Conservation (phyloP, 1,284 basidiomycete species). For the Puccinia hordei region DNA sequence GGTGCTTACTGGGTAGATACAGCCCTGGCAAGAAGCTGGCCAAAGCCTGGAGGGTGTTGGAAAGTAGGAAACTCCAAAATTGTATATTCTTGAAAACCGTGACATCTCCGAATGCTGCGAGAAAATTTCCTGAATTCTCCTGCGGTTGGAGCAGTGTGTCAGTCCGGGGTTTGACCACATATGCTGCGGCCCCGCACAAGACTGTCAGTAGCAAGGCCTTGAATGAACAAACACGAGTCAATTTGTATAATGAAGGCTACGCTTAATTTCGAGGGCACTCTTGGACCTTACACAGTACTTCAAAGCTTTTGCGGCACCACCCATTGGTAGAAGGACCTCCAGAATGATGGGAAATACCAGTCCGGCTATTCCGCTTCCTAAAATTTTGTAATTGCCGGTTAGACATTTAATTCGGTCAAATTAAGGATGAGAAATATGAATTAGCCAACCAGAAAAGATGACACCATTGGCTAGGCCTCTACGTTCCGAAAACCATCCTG, state of each 20-base stretch:
- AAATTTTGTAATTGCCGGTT: background rate
- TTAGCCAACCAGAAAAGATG: slow-evolving; percentile 43
- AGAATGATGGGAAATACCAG: slow-evolving; percentile 43
- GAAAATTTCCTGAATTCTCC: background rate
- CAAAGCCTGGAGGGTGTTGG: slow-evolving; percentile 43
- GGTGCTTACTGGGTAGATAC: slow-evolving; percentile 47
- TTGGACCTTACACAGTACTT: slow-evolving; percentile 15
- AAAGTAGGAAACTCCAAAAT: slow-evolving; percentile 43
- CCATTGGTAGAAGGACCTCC: slow-evolving; percentile 15
- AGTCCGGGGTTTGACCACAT: slow-evolving; percentile 31
- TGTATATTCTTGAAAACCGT: slow-evolving; percentile 23
- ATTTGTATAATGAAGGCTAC: background rate
- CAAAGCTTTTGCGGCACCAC: slow-evolving; percentile 30
- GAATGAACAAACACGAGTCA: background rate
- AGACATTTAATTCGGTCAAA: background rate
- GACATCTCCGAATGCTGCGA: slow-evolving; percentile 31
- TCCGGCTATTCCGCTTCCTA: slow-evolving; percentile 45
- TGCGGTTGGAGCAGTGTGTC: background rate
- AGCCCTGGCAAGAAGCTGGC: slow-evolving; percentile 44
- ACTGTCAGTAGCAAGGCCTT: slow-evolving; percentile 25
- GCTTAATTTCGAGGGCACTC: background rate
- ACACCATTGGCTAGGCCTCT: slow-evolving; percentile 47
- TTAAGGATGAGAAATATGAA: background rate
- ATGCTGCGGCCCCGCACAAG: slow-evolving; percentile 10
- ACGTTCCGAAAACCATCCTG: slow-evolving; percentile 37